Evolutionary conservation across 2,329 filamentous ascomycete genomes (phyloP), one percentile per base, ranked within the genome.

Genomic region (Fusarium incarnatum): DNA sequence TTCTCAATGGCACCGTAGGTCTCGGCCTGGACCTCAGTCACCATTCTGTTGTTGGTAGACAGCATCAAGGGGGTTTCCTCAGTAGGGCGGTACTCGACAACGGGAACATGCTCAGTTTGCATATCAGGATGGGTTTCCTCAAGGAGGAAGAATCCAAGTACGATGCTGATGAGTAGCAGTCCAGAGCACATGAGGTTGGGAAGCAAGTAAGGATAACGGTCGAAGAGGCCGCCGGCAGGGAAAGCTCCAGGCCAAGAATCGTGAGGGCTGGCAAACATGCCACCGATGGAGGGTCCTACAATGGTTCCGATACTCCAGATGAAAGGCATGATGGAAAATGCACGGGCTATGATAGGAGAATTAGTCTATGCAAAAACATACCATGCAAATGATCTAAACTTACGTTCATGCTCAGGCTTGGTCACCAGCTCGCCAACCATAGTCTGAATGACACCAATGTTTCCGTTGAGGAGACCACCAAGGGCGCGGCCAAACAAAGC

Each of bases 241-340:
- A 97, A 96, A 2, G 88, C 46, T 27, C 84, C 81, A 22, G 95
- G 94, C 79, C 92, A 97, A 22, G 89, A 89, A 37, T 88, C 83
- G 67, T 90, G 87, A 27, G 95, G 94, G 71, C 93, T 90, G 63
- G 94, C 92, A 78, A 97, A 94, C 58, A 91, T 88, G 34, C 95
- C 95, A 63, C 95, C 95, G 70, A 98, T 94, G 8, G 92, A 92
- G 67, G 94, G 92, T 0, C 94, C 94, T 56, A 97, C 86, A 69
- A 97, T 97, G 12, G 93, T 97, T 25, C 94, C 94, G 55, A 97
- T 90, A 48, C 88, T 91, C 94, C 94, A 98, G 10, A 97, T 92
- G 76, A 97, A 97, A 1, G 94, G 94, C 93, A 98, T 97, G 46
- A 97, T 88, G 4, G 94, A 90, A 79, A 94, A 97, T 28, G 94